phyloP scores from a whole-genome alignment of 75 land plant species.

The Chamaecyparis obtusa region DNA sequence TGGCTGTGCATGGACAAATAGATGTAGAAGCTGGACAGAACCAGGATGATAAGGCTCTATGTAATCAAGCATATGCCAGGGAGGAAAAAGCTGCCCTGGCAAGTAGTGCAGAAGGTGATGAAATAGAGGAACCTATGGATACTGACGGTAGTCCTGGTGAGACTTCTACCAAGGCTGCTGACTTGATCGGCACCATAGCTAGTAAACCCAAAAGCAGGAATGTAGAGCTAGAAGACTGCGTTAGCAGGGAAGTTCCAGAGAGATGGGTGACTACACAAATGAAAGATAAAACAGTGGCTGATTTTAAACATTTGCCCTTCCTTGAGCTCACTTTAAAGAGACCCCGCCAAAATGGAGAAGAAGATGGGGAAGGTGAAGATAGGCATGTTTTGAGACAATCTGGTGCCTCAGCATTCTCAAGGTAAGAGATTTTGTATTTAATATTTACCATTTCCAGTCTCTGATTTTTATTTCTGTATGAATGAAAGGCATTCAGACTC shows the following conservation, averaged over 20 bases:
- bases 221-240: constrained; percentile 1
- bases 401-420: constrained; percentile 81
- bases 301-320: constrained; percentile 32
- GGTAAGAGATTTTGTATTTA: constrained; percentile 28
- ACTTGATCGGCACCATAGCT: constrained; percentile 14
- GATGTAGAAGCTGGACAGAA: constrained; percentile 17
- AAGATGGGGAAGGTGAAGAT: constrained; percentile 31
- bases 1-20: constrained; percentile 33
- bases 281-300: constrained; percentile 29
- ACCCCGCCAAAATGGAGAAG: constrained; percentile 32
- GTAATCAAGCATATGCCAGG: constrained; percentile 15
- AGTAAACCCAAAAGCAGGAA: constrained; percentile 8
- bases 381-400: constrained; percentile 65
- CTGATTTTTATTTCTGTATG: neutral
- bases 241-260: constrained; percentile 10
- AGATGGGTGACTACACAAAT: neutral
- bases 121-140: constrained; percentile 13
- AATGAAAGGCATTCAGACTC: neutral
- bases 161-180: constrained; percentile 12
- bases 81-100: constrained; percentile 12
- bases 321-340: constrained; percentile 69
- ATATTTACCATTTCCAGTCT: neutral
- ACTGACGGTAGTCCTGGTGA: constrained; percentile 15
- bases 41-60: constrained; percentile 8
- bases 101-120: constrained; percentile 8